Evolutionary conservation across 768 basidiomycete genomes (phyloP).

Genomic region (Lactifluus piperatus): DNA sequence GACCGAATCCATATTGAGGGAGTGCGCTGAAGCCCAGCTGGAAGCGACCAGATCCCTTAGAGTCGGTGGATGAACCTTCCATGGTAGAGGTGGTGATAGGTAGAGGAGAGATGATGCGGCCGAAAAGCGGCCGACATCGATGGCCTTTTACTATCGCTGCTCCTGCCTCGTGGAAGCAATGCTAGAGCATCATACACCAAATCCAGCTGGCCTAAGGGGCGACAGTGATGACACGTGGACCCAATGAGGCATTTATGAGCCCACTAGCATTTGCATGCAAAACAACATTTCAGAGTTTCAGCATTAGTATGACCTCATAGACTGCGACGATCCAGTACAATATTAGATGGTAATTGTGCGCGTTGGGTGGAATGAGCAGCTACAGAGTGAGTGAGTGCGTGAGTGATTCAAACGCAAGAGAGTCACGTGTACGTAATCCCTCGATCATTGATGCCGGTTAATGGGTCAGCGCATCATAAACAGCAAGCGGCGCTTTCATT

Average conservation of each 20-base stretch:
- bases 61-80: slow-evolving; percentile 11
- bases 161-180: slow-evolving; percentile 19
- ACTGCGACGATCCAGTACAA: not conserved
- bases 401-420: not conserved
- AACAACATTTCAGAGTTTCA: not conserved
- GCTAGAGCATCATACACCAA: slow-evolving; percentile 1
- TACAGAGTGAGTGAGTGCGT: not conserved
- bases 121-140: slow-evolving; percentile 12
- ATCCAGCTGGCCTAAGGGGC: not conserved
- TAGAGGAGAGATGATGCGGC: slow-evolving; percentile 15
- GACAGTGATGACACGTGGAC: slow-evolving; percentile 4
- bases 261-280: not conserved
- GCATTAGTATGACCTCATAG: not conserved
- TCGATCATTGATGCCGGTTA: not conserved
- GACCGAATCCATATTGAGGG: slow-evolving; percentile 68
- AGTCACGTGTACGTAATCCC: not conserved
- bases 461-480: not conserved
- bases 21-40: slow-evolving; percentile 29
- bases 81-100: slow-evolving; percentile 13
- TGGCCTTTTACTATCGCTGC: slow-evolving; percentile 17
- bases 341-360: not conserved
- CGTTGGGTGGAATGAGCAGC: not conserved
- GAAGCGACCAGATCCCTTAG: slow-evolving; percentile 19
- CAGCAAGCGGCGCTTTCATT: slow-evolving; percentile 1
- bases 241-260: slow-evolving; percentile 10